Evolutionary conservation across 192 early-diverging fungal species (phyloP).

Genomic region (Bifiguratus adelaidae): DNA sequence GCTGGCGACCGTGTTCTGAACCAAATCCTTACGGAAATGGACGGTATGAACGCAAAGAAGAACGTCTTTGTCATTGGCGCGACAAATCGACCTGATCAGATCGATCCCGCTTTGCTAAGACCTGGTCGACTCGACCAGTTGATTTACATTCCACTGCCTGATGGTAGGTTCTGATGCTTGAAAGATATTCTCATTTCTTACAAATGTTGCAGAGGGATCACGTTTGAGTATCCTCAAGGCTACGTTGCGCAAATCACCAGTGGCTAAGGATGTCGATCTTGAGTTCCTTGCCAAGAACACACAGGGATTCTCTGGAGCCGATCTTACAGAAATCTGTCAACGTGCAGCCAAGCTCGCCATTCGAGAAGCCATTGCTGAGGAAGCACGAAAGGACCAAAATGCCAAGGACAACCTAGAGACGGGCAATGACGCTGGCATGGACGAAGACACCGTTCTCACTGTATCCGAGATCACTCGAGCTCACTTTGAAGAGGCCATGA

Average conservation of each 20-base stretch:
- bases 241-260: slow-evolving; percentile 89
- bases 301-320: slow-evolving; percentile 94
- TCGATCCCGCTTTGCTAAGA: slow-evolving; percentile 92
- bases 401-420: slow-evolving; percentile 52
- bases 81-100: slow-evolving; percentile 98
- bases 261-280: slow-evolving; percentile 71
- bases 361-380: slow-evolving; percentile 88
- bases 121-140: slow-evolving; percentile 98
- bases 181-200: too few relatives aligned
- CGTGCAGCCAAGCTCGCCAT: slow-evolving; percentile 96
- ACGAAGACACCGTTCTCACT: slow-evolving; percentile 49
- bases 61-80: slow-evolving; percentile 97
- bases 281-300: slow-evolving; percentile 79
- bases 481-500: slow-evolving; percentile 99
- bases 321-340: slow-evolving; percentile 98
- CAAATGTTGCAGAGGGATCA: too few relatives aligned
- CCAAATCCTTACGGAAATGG: slow-evolving; percentile 99
- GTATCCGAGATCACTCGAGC: slow-evolving; percentile 80
- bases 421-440: slow-evolving; percentile 69
- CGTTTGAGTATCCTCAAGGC: slow-evolving; percentile 77
- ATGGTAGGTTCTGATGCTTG: too few relatives aligned
- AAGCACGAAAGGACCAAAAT: slow-evolving; percentile 62
- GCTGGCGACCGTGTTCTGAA: slow-evolving; percentile 97
- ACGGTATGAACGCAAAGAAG: slow-evolving; percentile 99
- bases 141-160: slow-evolving; percentile 77